These are phyloP conservation scores for Cystofilobasidium macerans DNA, from an alignment of 768 basidiomycete genomes.

Conservation along the genomic window DNA sequence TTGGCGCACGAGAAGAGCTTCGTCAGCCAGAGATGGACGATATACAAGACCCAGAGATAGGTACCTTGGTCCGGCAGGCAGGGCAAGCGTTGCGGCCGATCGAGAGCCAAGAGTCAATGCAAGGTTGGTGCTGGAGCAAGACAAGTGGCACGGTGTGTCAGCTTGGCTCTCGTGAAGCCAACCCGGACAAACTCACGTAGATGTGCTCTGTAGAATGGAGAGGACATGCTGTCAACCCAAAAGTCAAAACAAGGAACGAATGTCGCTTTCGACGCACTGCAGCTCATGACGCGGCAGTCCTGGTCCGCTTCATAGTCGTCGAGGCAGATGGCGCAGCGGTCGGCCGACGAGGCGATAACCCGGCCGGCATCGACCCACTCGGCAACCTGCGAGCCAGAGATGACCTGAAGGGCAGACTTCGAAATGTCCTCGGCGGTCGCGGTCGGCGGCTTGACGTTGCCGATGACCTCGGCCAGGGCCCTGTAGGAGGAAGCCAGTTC, in stretches of 20 bases:
- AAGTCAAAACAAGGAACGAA: neutral
- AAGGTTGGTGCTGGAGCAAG: constrained; percentile 52
- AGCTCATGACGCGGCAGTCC: constrained; percentile 65
- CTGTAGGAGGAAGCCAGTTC: constrained; percentile 36
- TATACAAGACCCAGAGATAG: neutral
- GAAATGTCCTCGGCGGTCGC: constrained; percentile 75
- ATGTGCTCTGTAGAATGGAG: neutral
- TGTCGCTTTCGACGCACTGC: constrained; percentile 38
- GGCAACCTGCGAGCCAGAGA: constrained; percentile 49
- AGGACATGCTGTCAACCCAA: too few species aligned
- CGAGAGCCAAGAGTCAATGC: constrained; percentile 76
- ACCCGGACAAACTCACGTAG: neutral
- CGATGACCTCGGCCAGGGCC: constrained; percentile 72
- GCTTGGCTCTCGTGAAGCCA: too few species aligned
- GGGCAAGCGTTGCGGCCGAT: constrained; percentile 83
- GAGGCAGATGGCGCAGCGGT: constrained; percentile 58
- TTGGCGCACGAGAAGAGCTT: too few species aligned
- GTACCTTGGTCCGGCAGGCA: constrained; percentile 56
- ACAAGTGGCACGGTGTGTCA: neutral
- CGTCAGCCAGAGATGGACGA: too few species aligned
- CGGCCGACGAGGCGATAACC: constrained; percentile 64
- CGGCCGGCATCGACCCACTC: constrained; percentile 53
- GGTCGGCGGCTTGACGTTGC: constrained; percentile 70
- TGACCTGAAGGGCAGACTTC: constrained; percentile 64
- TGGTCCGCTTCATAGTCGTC: constrained; percentile 72